Base-by-base conservation (phyloP, 2,329 filamentous ascomycete species). In the Cercospora citrullina region DNA sequence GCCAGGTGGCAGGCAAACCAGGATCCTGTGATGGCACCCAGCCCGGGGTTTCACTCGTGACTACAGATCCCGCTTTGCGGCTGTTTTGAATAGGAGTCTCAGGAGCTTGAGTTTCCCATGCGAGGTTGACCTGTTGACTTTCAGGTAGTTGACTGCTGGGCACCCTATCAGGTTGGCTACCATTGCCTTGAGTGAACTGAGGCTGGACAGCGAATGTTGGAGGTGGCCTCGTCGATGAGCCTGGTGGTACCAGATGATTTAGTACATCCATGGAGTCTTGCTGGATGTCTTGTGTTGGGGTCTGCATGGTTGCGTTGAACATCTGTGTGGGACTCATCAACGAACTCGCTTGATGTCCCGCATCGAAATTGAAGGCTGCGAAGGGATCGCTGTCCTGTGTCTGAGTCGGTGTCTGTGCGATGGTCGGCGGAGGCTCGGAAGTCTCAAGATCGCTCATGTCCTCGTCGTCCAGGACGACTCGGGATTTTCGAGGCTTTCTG, bases 211-310 rank as follows among this genome's bases (percentile, higher is more conserved):
- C 66, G 30, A 67, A 39, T 21, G 58, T 51, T 21, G 68, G 60
- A 10, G 71, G 64, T 71, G 80, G 63, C 71, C 76, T 64, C 2
- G 72, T 72, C 4, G 73, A 73, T 30, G 73, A 72, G 12, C 71
- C 73, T 26, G 77, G 73, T 45, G 78, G 75, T 16, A 78, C 76
- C 8, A 79, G 70, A 3, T 73, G 68, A 9, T 73, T 74, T n/a
- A 80, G 68, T 33, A 79, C 73, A 53, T 76, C 78, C 51, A 79
- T 69, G 7, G 85, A 86, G 69, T 86, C 84, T 69, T 80, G 74
- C 61, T 76, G 76, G 7, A 72, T 75, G 1, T 70, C 67, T 64
- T 78, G 77, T n/a, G 77, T 75, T 8, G 76, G 77, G 2, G 75
- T 77, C 55, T 77, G 75, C 77, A 78, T 78, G 2, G 77, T 78